Conservation (phyloP, 2,329 filamentous ascomycete genomes). For the Colletotrichum tropicicola region DNA sequence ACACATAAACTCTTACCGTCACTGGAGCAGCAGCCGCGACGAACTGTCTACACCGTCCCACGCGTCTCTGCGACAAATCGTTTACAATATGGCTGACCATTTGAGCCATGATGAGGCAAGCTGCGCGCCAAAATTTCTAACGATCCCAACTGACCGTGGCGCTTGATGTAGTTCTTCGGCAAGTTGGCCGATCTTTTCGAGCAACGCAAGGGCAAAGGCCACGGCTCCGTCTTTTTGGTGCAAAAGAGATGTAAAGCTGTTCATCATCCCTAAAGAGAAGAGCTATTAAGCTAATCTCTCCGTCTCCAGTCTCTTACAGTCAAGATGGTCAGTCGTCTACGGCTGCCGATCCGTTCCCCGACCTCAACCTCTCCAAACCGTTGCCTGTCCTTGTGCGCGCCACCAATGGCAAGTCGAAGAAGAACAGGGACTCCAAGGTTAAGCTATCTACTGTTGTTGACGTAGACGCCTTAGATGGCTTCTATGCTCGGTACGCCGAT, state of each 20-base stretch:
- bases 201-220: constrained; percentile 71
- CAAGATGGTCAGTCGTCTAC: constrained; percentile 53
- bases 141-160: constrained; percentile 15
- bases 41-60: no score
- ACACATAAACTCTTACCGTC: no score
- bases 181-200: constrained; percentile 75
- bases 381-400: constrained; percentile 84
- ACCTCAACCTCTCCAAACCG: constrained; percentile 66
- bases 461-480: constrained; percentile 77
- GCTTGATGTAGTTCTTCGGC: constrained; percentile 72
- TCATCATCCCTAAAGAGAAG: no score
- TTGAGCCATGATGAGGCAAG: constrained; percentile 70
- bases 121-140: not conserved
- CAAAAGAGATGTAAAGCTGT: constrained; percentile 75
- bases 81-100: constrained; percentile 54
- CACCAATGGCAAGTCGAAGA: constrained; percentile 78
- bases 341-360: constrained; percentile 61
- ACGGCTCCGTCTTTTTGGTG: constrained; percentile 77
- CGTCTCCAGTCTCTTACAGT: constrained; percentile 50
- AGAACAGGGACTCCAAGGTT: constrained; percentile 65
- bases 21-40: no score
- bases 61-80: no score
- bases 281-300: not conserved
- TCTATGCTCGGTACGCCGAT: constrained; percentile 88
- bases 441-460: constrained; percentile 88